These are phyloP conservation scores for Backusella tarrabulga DNA, from an alignment of 192 early-diverging fungal species.

Conservation along the genomic window DNA sequence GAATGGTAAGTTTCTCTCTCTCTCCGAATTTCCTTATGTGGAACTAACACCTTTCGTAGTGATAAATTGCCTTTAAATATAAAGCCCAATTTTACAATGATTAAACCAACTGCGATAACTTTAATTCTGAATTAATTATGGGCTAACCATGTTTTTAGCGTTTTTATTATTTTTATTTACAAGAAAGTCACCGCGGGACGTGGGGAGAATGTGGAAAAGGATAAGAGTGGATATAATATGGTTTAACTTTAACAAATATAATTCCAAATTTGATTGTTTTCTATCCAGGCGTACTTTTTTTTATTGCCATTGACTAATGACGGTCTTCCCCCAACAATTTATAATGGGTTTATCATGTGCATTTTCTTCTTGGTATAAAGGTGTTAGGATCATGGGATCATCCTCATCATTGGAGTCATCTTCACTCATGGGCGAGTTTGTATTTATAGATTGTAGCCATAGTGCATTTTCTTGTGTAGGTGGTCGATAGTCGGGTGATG, in stretches of 20 bases:
- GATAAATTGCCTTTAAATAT: no score
- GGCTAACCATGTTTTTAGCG: not conserved
- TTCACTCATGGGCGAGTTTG: slow-evolving; percentile 4
- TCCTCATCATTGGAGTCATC: slow-evolving; percentile 10
- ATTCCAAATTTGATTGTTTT: not conserved
- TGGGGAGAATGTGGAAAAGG: not conserved
- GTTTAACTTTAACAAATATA: not conserved
- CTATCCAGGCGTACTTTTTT: not conserved
- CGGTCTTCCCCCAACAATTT: not conserved
- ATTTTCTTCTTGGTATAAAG: not conserved
- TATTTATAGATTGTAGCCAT: slow-evolving; percentile 8
- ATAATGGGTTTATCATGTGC: not conserved
- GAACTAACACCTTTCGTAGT: no score
- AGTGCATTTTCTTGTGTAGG: not conserved
- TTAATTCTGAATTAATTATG: not conserved
- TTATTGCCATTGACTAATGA: not conserved
- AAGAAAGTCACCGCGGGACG: not conserved
- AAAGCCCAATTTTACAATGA: no score
- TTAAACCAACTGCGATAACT: not conserved
- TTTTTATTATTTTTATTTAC: not conserved
- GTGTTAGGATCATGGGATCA: not conserved
- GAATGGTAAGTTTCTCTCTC: no score
- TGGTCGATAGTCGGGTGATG: slow-evolving; percentile 20
- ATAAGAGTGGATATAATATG: not conserved
- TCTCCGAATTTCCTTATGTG: no score